Evolutionary conservation across 306 rosid genomes (phyloP), one percentile per base, ranked within the genome.

Genomic region (Cucurbita argyrosperma): DNA sequence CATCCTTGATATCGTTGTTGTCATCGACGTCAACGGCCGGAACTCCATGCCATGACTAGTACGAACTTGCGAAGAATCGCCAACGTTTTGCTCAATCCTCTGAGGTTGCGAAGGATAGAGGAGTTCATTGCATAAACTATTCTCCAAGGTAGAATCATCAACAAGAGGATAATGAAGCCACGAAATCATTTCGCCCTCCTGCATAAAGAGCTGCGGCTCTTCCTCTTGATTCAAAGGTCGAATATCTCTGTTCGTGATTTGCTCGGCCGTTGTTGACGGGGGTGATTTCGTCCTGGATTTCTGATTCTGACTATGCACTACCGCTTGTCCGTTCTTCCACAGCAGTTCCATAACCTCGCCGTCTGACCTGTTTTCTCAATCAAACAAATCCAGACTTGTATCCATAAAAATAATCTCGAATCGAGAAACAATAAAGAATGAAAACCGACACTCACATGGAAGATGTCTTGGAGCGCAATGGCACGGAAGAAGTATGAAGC

Each of bases 161-260:
- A 68, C 83, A 52, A 88, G 81, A 5, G 95, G 88, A 75, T 79
- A 84, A 61, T 88, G 85, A 56, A 88, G 88, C 96, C 92, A 92
- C 12, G 92, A 71, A 19, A 80, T 76, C 92, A 84, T 87, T 85
- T 92, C 98, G 5, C 88, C 88, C 50, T 92, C 98, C 49, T 90
- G 90, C 83, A 90, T 84, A 76, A 88, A 92, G 9, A 85, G 74
- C n/a, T 85, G 84, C 7, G 78, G 30, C 5, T 30, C 75, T 21
- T 79, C 80, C 2, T 53, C 56, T 50, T 40, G 61, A 30, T 19
- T 73, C 2, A 83, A 76, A 7, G 79, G 54, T 57, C 82, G 80
- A 77, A 43, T 67, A 59, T 80, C 92, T 59, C 75, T 74, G 37
- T 37, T 21, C 40, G 60, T 55, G 0, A 79, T 78, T n/a, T 83